Conservation (phyloP, 306 rosid species). For the Glycine latifolia region DNA sequence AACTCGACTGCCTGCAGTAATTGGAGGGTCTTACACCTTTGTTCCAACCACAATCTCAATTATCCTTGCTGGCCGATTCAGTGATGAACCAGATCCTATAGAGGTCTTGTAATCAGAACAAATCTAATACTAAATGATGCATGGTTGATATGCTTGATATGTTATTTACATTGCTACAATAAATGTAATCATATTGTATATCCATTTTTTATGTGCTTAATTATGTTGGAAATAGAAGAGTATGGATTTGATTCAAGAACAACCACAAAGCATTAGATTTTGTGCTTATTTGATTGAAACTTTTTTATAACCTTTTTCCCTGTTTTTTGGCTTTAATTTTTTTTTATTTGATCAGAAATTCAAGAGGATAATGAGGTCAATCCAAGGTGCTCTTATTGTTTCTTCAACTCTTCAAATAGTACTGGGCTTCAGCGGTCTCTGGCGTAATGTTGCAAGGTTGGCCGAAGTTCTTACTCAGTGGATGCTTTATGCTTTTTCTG, state of each 20-base stretch:
- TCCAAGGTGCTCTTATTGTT: constrained; percentile 93
- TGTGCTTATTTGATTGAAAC: constrained; percentile 39
- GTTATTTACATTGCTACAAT: constrained; percentile 9
- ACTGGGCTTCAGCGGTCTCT: constrained; percentile 98
- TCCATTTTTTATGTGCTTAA: constrained; percentile 17
- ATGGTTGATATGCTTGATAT: constrained; percentile 37
- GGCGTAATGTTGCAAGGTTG: constrained; percentile 97
- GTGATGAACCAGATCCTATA: constrained; percentile 58
- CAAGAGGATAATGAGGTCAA: constrained; percentile 92
- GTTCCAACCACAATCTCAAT: constrained; percentile 95
- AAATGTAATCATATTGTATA: constrained; percentile 13
- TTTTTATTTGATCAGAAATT: constrained; percentile 66
- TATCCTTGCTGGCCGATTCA: constrained; percentile 91
- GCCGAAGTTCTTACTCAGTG: constrained; percentile 44
- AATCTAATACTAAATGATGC: constrained; percentile 41
- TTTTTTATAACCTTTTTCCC: background rate
- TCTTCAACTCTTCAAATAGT: constrained; percentile 99
- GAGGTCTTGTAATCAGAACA: constrained; percentile 66
- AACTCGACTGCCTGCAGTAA: constrained; percentile 84
- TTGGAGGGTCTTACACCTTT: constrained; percentile 94
- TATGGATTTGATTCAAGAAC: constrained; percentile 25
- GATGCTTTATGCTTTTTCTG: constrained; percentile 25
- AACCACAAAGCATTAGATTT: constrained; percentile 6
- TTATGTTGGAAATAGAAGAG: constrained; percentile 23
- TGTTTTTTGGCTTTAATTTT: background rate